Percentiles rank a stretch among this genome's conserved stretches.
These are phyloP conservation scores for Vaccinium vitisidaea DNA, from an alignment of 148 eudicot species.

Conservation along the genomic window DNA sequence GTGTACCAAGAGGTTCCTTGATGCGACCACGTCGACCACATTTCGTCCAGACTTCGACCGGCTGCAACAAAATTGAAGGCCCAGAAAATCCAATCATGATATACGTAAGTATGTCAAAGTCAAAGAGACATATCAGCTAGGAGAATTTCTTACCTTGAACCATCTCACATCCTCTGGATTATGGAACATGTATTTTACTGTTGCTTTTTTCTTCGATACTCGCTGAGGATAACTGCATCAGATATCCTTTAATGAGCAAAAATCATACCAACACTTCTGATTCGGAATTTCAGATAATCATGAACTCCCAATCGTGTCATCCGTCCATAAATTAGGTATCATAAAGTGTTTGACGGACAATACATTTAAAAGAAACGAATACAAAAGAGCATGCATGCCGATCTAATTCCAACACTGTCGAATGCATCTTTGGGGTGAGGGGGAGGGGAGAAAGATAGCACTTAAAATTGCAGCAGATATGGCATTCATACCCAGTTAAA, in stretches of 20 bases:
- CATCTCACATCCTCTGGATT: slow-evolving; percentile 95
- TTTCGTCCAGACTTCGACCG: slow-evolving; percentile 86
- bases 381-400: neutral
- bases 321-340: too few species aligned
- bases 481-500: slow-evolving; percentile 67
- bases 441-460: neutral
- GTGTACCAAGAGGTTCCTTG: slow-evolving; percentile 94
- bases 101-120: neutral
- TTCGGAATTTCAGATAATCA: neutral
- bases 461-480: neutral
- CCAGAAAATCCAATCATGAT: slow-evolving; percentile 2
- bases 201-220: slow-evolving; percentile 85
- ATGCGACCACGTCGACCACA: slow-evolving; percentile 92
- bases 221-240: slow-evolving; percentile 88
- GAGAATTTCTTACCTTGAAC: slow-evolving; percentile 71
- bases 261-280: neutral
- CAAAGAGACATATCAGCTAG: neutral
- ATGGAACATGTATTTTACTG: slow-evolving; percentile 93
- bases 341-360: neutral
- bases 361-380: neutral
- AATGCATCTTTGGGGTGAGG: neutral
- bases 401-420: neutral
- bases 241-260: slow-evolving; percentile 13
- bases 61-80: slow-evolving; percentile 48
- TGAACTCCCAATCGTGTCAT: neutral